phyloP scores from a whole-genome alignment of 2,329 filamentous ascomycete genomes.

The Akanthomyces lecanii region DNA sequence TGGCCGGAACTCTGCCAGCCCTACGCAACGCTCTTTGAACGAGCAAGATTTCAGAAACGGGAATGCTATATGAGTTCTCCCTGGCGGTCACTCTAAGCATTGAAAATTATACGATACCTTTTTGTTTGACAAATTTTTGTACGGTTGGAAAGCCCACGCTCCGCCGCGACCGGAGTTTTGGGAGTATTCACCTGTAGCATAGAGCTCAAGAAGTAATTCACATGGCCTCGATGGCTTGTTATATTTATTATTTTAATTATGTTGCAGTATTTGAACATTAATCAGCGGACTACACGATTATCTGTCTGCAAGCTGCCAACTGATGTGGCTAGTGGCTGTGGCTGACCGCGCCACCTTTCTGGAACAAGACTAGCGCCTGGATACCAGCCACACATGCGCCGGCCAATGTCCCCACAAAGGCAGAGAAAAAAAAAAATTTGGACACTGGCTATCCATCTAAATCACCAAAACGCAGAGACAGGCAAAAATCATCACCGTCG shows the following conservation, averaged over 20 bases:
- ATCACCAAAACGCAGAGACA: conserved; percentile 23
- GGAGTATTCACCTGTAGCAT: background rate
- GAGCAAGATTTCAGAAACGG: conserved; percentile 16
- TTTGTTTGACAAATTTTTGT: background rate
- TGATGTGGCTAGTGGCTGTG: conserved; percentile 16
- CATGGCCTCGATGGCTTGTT: background rate
- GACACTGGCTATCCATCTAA: conserved; percentile 24
- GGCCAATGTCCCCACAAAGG: conserved; percentile 29
- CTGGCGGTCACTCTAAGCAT: background rate
- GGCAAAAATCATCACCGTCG: conserved; percentile 2
- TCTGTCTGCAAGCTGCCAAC: no score
- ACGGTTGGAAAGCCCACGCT: background rate
- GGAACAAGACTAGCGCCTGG: conserved; percentile 16
- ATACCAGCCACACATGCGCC: conserved; percentile 23
- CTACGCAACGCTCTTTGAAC: conserved; percentile 21
- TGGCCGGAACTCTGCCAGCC: conserved; percentile 33
- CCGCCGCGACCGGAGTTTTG: background rate
- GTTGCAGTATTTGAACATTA: no score
- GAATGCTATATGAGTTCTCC: background rate
- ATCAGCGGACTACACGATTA: no score
- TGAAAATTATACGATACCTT: background rate
- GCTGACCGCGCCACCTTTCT: conserved; percentile 14
- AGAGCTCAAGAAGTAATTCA: background rate
- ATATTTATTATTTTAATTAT: background rate
- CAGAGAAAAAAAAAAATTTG: conserved; percentile 30